phyloP scores from a whole-genome alignment of 345 rosid genomes.

The Euclidium syriacum region DNA sequence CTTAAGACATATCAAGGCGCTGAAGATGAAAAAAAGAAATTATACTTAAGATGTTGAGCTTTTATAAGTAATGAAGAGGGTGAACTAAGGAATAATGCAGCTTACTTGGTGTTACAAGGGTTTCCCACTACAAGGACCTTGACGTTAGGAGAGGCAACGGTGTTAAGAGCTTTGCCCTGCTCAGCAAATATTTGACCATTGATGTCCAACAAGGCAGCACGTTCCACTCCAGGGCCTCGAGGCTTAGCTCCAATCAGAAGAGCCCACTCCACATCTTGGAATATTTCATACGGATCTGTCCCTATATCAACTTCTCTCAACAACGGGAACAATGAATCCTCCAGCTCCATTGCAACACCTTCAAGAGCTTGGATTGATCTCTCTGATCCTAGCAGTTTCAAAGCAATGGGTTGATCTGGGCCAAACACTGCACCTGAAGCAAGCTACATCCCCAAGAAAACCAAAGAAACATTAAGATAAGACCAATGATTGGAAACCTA shows the following conservation, averaged over 20 bases:
- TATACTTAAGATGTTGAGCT: neutral
- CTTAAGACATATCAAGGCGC: slow-evolving; percentile 89
- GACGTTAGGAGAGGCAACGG: slow-evolving; percentile 79
- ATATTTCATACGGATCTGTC: slow-evolving; percentile 73
- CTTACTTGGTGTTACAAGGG: slow-evolving; percentile 99
- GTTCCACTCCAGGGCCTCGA: slow-evolving; percentile 98
- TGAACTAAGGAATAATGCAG: neutral
- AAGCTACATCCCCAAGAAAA: slow-evolving; percentile 48
- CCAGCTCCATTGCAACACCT: slow-evolving; percentile 99
- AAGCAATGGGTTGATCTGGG: slow-evolving; percentile 79
- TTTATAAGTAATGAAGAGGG: neutral
- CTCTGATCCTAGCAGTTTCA: slow-evolving; percentile 90
- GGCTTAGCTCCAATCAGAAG: slow-evolving; percentile 97
- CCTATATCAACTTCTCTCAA: slow-evolving; percentile 92
- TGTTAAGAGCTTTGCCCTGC: slow-evolving; percentile 95
- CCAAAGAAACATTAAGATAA: slow-evolving; percentile 1
- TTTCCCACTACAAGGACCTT: slow-evolving; percentile 97
- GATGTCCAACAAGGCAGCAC: slow-evolving; percentile 81
- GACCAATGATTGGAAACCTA: neutral
- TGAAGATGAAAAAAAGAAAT: slow-evolving; percentile 27
- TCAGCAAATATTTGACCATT: slow-evolving; percentile 91
- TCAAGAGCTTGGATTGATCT: slow-evolving; percentile 93
- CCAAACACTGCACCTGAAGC: slow-evolving; percentile 96
- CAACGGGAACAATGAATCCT: slow-evolving; percentile 92
- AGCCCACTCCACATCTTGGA: slow-evolving; percentile 97